Evolutionary conservation across 2,329 filamentous ascomycete species (phyloP), one percentile per base, ranked within the genome.

Genomic region (Sporothrix pallida): DNA sequence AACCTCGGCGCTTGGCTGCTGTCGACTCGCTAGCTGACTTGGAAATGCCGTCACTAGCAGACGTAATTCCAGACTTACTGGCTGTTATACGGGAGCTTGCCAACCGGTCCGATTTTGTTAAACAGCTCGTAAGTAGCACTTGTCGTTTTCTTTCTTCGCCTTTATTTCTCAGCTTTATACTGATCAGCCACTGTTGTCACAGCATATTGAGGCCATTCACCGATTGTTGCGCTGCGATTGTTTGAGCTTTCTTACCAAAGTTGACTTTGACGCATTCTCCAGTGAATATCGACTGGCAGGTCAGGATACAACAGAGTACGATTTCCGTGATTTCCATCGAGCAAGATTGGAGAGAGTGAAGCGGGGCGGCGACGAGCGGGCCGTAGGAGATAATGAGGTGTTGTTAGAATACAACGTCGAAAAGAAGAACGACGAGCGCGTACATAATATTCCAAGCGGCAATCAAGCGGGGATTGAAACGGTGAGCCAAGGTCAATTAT

Each of bases 311-410:
- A 76, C 74, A 4, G 77, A 78, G 54, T 78, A 73, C 62, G 77
- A 78, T 70, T 78, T 78, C 67, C 75, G 75, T 5, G 76, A 77
- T 42, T 78, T 78, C 52, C 73, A 73, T 26, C 75, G 73, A 74
- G 76, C 76, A 12, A 77, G 76, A 31, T 56, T 76, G 3, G 76
- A 78, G 58, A 72, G 76, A 15, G 62, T 77, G 31, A 74, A 74
- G 13, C 75, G 73, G n/a, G 58, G 58, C 20, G 58, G 23, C 23
- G 23, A 26, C 23, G 23, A 26, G 23, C 23, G 23, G 23, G 23
- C 23, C 23, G 23, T 26, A 26, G 23, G 23, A 26, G 23, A 26
- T 26, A 26, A 26, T 26, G 23, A 26, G 23, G 23, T 26, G 23
- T 26, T 26, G 23, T 26, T 26, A 26, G 23, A 26, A 26, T 26